These are phyloP conservation scores for Annona cherimola DNA, from an alignment of 164 flowering plant genomes.

Conservation along the genomic window DNA sequence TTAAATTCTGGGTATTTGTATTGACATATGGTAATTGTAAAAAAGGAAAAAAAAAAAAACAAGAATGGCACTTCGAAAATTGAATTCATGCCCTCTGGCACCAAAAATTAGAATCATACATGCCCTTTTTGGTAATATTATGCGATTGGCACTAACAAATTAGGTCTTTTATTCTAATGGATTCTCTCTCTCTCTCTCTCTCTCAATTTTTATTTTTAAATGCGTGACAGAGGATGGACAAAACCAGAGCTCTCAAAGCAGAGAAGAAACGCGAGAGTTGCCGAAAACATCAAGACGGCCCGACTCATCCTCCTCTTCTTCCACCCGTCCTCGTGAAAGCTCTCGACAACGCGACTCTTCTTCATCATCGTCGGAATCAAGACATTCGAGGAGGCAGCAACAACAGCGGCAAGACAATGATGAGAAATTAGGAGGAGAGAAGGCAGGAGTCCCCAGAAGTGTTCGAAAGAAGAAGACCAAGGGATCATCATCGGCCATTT, in stretches of 20 bases:
- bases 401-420: not conserved
- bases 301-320: not conserved
- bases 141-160: no score
- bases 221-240: not conserved
- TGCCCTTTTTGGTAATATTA: no score
- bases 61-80: no score
- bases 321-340: no score
- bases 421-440: not conserved
- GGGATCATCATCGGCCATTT: not conserved
- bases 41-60: no score
- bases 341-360: not conserved
- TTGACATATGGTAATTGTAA: no score
- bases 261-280: not conserved
- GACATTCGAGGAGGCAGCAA: not conserved
- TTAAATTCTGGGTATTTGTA: no score
- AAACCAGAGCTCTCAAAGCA: not conserved
- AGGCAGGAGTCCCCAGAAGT: not conserved
- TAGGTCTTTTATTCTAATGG: not conserved
- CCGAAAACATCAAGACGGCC: not conserved
- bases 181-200: not conserved
- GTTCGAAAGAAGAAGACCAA: not conserved
- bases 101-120: no score
- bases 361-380: not conserved
- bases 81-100: no score
- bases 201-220: not conserved